Percentiles rank a stretch among this genome's conserved stretches.
phyloP scores from a whole-genome alignment of 352 stramenopile genomes.

The Pythium diclinum region DNA sequence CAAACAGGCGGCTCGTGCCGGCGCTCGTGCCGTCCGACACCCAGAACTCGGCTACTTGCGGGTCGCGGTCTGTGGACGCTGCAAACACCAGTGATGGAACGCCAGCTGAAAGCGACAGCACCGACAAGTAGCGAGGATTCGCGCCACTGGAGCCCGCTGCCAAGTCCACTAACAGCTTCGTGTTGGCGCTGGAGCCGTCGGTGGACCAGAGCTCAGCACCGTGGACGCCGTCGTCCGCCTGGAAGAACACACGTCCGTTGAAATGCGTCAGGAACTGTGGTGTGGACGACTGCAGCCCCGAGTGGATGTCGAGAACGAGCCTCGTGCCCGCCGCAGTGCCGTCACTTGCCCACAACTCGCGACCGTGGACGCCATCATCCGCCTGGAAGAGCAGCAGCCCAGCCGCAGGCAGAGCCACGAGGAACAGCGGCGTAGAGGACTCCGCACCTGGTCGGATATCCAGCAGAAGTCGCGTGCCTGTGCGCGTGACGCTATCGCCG shows the following conservation, averaged over 20 bases:
- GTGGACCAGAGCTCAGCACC: slow-evolving; percentile 80
- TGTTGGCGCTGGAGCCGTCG: slow-evolving; percentile 50
- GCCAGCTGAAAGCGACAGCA: slow-evolving; percentile 19
- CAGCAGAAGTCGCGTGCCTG: slow-evolving; percentile 44
- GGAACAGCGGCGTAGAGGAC: slow-evolving; percentile 54
- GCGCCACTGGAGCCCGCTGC: slow-evolving; percentile 43
- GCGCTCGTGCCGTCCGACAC: slow-evolving; percentile 46
- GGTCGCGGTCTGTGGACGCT: slow-evolving; percentile 34
- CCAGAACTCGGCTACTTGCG: slow-evolving; percentile 67
- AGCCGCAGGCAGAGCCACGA: slow-evolving; percentile 28
- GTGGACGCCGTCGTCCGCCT: slow-evolving; percentile 73
- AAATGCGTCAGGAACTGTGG: slow-evolving; percentile 60
- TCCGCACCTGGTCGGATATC: slow-evolving; percentile 50
- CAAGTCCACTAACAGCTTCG: slow-evolving; percentile 60
- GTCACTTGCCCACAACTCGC: slow-evolving; percentile 80
- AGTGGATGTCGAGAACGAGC: slow-evolving; percentile 61
- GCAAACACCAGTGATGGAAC: slow-evolving; percentile 32
- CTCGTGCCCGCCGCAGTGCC: slow-evolving; percentile 44
- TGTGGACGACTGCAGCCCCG: slow-evolving; percentile 37
- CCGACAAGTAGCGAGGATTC: slow-evolving; percentile 41
- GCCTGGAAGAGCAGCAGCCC: slow-evolving; percentile 74
- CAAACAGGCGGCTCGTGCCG: slow-evolving; percentile 55
- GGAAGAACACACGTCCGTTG: slow-evolving; percentile 55
- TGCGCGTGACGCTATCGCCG: background rate
- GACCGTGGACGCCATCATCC: slow-evolving; percentile 73